phyloP scores from a whole-genome alignment of 495 filamentous ascomycete genomes.

The Trichoderma erinaceum region DNA sequence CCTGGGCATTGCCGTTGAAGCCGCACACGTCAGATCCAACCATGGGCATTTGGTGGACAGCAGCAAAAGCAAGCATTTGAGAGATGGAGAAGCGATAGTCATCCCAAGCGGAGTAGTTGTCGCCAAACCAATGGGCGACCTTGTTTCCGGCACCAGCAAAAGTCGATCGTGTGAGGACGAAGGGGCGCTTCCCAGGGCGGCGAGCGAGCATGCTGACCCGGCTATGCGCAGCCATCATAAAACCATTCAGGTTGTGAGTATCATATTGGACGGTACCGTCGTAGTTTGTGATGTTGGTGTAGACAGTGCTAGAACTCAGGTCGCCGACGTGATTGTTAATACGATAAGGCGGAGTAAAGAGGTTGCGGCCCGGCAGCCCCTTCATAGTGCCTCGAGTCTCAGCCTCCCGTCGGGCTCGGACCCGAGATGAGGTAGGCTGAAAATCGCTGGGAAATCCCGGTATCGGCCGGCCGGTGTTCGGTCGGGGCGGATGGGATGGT shows the following conservation, averaged over 20 bases:
- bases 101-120: conserved; percentile 64
- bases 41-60: conserved; percentile 80
- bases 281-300: conserved; percentile 70
- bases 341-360: conserved; percentile 75
- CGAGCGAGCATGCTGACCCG: conserved; percentile 63
- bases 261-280: conserved; percentile 74
- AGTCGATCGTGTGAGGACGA: conserved; percentile 80
- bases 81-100: conserved; percentile 75
- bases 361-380: conserved; percentile 62
- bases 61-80: conserved; percentile 45
- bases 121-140: conserved; percentile 86
- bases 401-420: conserved; percentile 65
- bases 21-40: conserved; percentile 81
- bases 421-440: neutral
- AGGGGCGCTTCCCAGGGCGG: conserved; percentile 63
- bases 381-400: conserved; percentile 57
- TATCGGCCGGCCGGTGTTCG: conserved; percentile 63
- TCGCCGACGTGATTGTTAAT: conserved; percentile 77
- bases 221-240: conserved; percentile 73
- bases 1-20: conserved; percentile 63
- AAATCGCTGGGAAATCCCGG: conserved; percentile 56
- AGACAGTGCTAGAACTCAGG: conserved; percentile 33
- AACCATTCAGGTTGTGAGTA: conserved; percentile 69
- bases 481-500: conserved; percentile 62
- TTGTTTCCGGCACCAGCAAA: conserved; percentile 74